These are phyloP conservation scores for Gracilaria caudata DNA, from an alignment of 23 red algal genomes.

Conservation along the genomic window DNA sequence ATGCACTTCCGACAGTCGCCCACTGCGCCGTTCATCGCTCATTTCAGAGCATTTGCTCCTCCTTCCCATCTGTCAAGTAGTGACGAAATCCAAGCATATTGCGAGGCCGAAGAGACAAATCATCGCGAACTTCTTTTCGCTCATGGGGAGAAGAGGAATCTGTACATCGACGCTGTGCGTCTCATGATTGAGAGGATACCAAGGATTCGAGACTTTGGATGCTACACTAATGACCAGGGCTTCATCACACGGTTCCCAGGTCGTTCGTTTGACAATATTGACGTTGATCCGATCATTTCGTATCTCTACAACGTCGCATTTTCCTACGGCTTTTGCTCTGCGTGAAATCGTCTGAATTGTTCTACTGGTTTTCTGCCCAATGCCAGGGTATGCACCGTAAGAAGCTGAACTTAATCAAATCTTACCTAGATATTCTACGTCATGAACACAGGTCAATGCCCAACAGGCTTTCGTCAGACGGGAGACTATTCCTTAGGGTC, in stretches of 20 bases:
- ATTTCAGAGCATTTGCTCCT: slow-evolving; percentile 20
- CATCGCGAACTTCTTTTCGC: slow-evolving; percentile 10
- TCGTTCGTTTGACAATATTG: slow-evolving; percentile 16
- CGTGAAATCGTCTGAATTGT: too few relatives aligned
- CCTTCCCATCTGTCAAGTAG: neutral
- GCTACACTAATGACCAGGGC: neutral
- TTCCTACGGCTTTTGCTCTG: neutral
- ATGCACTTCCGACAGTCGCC: neutral
- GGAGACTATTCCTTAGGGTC: too few relatives aligned
- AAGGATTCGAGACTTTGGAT: slow-evolving; percentile 23
- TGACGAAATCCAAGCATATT: slow-evolving; percentile 9
- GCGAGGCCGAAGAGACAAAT: slow-evolving; percentile 23
- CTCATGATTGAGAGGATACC: slow-evolving; percentile 4
- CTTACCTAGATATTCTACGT: too few relatives aligned
- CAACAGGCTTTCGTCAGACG: too few relatives aligned
- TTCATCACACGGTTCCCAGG: neutral
- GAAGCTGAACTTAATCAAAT: too few relatives aligned
- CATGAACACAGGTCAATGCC: too few relatives aligned
- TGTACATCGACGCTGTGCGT: slow-evolving; percentile 14
- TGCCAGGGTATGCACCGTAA: too few relatives aligned
- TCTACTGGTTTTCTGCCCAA: too few relatives aligned
- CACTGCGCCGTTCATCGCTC: neutral
- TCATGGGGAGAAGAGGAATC: neutral
- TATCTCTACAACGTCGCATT: slow-evolving; percentile 19
- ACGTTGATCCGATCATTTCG: slow-evolving; percentile 17